phyloP scores from a whole-genome alignment of 257 asterid genomes.

The Plantago elongata region DNA sequence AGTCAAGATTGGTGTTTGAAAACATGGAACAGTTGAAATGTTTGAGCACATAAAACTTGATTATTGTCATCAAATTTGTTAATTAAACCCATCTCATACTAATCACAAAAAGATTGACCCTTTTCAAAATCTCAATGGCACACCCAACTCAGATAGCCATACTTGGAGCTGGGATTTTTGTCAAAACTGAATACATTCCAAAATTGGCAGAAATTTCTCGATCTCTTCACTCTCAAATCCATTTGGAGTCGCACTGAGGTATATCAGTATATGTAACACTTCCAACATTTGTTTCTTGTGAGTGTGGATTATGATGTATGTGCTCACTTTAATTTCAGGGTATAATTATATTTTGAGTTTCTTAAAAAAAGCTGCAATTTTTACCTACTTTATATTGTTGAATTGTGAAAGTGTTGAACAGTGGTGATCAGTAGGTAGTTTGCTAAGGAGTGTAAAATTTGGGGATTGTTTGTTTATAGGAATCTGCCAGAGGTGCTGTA shows the following conservation, averaged over 20 bases:
- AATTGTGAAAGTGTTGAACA: not conserved
- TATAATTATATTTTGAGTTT: not conserved
- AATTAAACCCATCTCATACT: not conserved
- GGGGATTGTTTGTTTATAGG: conserved; percentile 34
- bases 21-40: not conserved
- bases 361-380: not conserved
- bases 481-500: conserved; percentile 74
- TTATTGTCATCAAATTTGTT: not conserved
- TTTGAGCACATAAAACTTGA: no score
- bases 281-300: not conserved
- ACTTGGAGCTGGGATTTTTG: conserved; percentile 73
- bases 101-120: no score
- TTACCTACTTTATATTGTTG: not conserved
- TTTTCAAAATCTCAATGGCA: conserved; percentile 14
- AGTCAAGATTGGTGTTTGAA: not conserved
- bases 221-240: conserved; percentile 43
- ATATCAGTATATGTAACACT: not conserved
- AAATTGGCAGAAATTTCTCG: conserved; percentile 57
- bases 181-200: conserved; percentile 55
- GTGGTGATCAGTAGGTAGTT: not conserved
- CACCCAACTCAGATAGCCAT: conserved; percentile 50
- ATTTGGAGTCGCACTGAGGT: conserved; percentile 83
- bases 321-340: not conserved
- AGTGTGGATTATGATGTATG: not conserved
- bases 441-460: not conserved